Evolutionary conservation across 192 early-diverging fungal genomes (phyloP), one percentile per base, ranked within the genome.

Genomic region (Coemansia sp.): DNA sequence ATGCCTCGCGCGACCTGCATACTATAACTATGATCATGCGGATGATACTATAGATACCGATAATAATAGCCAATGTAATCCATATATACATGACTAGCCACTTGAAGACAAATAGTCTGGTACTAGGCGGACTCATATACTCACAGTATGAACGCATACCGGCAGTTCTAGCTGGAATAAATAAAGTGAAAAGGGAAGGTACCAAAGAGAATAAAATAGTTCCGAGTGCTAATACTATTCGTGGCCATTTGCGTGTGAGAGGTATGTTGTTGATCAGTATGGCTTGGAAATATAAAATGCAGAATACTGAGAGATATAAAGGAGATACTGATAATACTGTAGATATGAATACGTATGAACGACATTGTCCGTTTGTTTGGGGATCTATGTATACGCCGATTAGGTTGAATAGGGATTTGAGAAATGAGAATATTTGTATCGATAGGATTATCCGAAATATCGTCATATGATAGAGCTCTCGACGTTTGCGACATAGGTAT

Each of bases 81-180:
- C 77, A 80, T 32, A 80, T 75, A 39, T 80, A 74, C 30, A 72
- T 68, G 10, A 80, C 77, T 0, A 72, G 69, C 77, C 77, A 80
- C 28, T 80, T 43, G 58, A 80, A 80, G n/a, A 66, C 28, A 65
- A 80, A 80, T 11, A 71, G 69, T 5, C 69, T 19, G 17, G 42
- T 53, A 16, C 46, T 62, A 3, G 77, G 77, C 14, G 68, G 38
- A 1, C 33, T n/a, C 14, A 32, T 33, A 21, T 55, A 80, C 17
- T 64, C 68, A 63, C 77, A 80, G 32, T 69, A 75, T 6, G 68
- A 62, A 2, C 5, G 0, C 57, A 80, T 71, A 2, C 77, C 77
- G 16, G 69, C 73, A 0, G 40, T 52, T 0, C 30, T 30, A 0
- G 77, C 37, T 1, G 77, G 77, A 26, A 80, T 69, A 19, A 72